Base-by-base conservation (phyloP, 2,329 filamentous ascomycete genomes). In the Aureobasidium namibiae region DNA sequence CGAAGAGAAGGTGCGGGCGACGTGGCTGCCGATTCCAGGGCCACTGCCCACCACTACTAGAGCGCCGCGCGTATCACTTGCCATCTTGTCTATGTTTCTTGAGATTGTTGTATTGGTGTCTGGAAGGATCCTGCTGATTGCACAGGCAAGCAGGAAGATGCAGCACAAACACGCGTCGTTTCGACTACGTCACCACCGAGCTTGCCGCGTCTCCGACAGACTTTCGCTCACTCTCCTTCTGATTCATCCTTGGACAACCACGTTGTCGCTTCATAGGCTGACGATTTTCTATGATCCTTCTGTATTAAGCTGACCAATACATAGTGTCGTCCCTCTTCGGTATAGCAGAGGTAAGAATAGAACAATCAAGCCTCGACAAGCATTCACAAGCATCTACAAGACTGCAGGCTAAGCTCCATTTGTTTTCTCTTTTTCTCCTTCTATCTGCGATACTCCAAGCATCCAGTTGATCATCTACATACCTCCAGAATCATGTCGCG, bases 11-110 rank as follows among this genome's bases (percentile, higher is more conserved):
- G 70, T 62, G 1, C 67, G 63, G 9, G 75, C 73, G 5, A 75
- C 67, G 36, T 73, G 64, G 49, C 75, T 69, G 52, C 77, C 78
- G 36, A 81, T 80, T 41, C 78, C 78, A 0, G 78, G 76, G 13
- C 78, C 78, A 16, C 75, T 73, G 61, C 78, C 78, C 52, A 81
- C 72, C 52, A 78, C 60, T 13, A 70, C 44, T 29, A 70, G 62
- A 1, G 67, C 70, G 24, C 53, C 53, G 31, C 31, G 53, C 16
- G 42, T 45, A 45, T 23, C 26, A 14, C 23, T 26, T 23, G 26
- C 26, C n/a, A n/a, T 14, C 13, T 42, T 4, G 18, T 6, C 24
- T 18, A 24, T 8, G 4, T 8, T 3, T 46, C 13, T 21, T 9
- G 14, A 4, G 11, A 18, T 13, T 11, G 23, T 31, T 46, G 44